Conservation (phyloP, 2,329 filamentous ascomycete genomes). For the Ophiocordyceps unilateralis region DNA sequence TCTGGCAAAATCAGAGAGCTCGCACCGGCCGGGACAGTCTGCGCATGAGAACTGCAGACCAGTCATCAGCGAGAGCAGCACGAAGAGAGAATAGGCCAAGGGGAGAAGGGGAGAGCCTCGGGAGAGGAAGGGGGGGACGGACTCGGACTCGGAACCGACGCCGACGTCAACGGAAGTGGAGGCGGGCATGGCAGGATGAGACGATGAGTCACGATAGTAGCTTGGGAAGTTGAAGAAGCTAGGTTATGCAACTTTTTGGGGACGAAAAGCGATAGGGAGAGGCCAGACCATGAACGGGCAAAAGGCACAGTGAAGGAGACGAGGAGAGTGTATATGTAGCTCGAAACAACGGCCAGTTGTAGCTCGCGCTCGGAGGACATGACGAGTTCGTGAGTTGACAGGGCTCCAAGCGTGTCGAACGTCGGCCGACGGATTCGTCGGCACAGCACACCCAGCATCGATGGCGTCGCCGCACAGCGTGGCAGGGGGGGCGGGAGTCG, state of each 20-base stretch:
- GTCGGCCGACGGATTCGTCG: too few species aligned
- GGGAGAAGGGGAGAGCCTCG: too few species aligned
- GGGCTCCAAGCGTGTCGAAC: too few species aligned
- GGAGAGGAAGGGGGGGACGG: neutral
- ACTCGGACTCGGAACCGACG: neutral
- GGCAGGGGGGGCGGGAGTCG: too few species aligned
- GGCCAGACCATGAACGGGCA: neutral
- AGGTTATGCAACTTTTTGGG: too few species aligned
- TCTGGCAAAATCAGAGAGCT: neutral
- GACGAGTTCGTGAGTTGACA: too few species aligned
- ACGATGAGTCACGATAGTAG: neutral
- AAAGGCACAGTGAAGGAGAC: neutral
- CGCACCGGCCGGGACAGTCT: neutral
- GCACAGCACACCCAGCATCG: too few species aligned
- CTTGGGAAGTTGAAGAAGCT: neutral
- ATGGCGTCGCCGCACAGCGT: too few species aligned
- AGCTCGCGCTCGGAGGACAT: too few species aligned
- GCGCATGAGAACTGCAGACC: neutral
- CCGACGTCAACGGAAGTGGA: neutral
- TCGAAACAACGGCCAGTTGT: neutral
- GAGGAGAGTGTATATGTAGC: neutral
- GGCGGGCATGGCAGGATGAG: neutral
- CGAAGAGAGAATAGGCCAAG: too few species aligned
- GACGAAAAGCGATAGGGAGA: too few species aligned
- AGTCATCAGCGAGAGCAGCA: neutral